Evolutionary conservation across 1,284 basidiomycete genomes (phyloP), one percentile per base, ranked within the genome.

Genomic region (Trametes sp.): DNA sequence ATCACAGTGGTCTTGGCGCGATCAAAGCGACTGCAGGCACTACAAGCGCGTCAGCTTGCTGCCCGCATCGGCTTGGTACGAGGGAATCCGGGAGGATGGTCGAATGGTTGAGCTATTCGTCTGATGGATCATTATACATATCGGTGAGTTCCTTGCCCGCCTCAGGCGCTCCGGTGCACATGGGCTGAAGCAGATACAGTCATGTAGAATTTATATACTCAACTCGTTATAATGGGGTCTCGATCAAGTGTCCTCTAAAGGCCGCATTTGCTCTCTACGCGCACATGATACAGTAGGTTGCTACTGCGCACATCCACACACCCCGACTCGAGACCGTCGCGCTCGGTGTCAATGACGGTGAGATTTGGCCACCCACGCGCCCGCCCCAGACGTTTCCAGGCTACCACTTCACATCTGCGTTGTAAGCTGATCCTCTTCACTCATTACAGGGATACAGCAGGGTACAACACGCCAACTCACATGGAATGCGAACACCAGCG

Each of bases 21-120:
- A 53, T 87, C 88, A 36, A 86, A 85, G 64, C 83, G 86, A 63
- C 78, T 94, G 64, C 86, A 90, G 54, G 81, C 87, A 16, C 78
- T 88, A 65, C 93, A 94, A 63, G 91, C 94, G 57, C 83, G 92
- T 59, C 87, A 90, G 71, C 78, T 97, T 48, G 94, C 94, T 46
- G 94, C 92, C 14, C 82, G 94, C 65, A 96, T 97, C 64, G 90
- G 90, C 4, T 70, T 89, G 33, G 80, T 78, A 44, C 75, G 81
- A 55, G 68, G 70, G 4, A 62, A 63, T 21, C 72, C 72, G 1
- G 68, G 68, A 16, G 73, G 72, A 11, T 74, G 72, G 74, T 58
- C 63, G 19, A 66, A 56, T 41, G 61, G 65, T 19, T 72, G 63
- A 65, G 19, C 23, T 35, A 19, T 41, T 19, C 16, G 38, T 41